Conservation (phyloP, 768 basidiomycete genomes). For the Asterophora parasitica region DNA sequence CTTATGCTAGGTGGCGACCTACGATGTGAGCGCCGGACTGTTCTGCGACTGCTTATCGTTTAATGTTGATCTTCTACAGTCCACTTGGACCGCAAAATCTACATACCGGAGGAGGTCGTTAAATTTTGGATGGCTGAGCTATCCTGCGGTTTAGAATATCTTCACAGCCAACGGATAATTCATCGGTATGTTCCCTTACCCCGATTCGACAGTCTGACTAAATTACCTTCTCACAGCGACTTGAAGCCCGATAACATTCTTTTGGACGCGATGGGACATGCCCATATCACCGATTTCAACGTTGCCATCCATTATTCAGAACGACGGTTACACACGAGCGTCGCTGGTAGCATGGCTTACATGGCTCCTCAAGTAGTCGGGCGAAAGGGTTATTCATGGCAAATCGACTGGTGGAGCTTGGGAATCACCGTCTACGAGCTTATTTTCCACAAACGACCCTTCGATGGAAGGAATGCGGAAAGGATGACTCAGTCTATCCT, state of each 20-base stretch:
- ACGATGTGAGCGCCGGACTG: constrained; percentile 58
- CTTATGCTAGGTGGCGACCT: constrained; percentile 95
- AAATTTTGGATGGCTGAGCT: constrained; percentile 91
- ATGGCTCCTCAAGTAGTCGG: constrained; percentile 98
- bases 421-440: constrained; percentile 89
- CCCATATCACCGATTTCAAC: constrained; percentile 97
- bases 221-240: constrained; percentile 50
- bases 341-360: constrained; percentile 98
- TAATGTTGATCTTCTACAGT: constrained; percentile 40
- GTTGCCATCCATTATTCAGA: constrained; percentile 98
- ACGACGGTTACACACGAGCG: constrained; percentile 80
- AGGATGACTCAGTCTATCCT: constrained; percentile 85
- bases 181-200: constrained; percentile 66
- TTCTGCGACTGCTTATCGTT: constrained; percentile 2
- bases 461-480: constrained; percentile 85
- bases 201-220: constrained; percentile 2
- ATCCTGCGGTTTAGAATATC: constrained; percentile 76
- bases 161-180: constrained; percentile 88
- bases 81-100: constrained; percentile 71
- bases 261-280: constrained; percentile 89
- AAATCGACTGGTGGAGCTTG: constrained; percentile 94
- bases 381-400: constrained; percentile 89
- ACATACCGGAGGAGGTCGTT: constrained; percentile 67
- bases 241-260: constrained; percentile 97
- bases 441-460: constrained; percentile 78